These are phyloP conservation scores for Dionaea muscipula DNA, from an alignment of 179 eudicot species.

Conservation along the genomic window DNA sequence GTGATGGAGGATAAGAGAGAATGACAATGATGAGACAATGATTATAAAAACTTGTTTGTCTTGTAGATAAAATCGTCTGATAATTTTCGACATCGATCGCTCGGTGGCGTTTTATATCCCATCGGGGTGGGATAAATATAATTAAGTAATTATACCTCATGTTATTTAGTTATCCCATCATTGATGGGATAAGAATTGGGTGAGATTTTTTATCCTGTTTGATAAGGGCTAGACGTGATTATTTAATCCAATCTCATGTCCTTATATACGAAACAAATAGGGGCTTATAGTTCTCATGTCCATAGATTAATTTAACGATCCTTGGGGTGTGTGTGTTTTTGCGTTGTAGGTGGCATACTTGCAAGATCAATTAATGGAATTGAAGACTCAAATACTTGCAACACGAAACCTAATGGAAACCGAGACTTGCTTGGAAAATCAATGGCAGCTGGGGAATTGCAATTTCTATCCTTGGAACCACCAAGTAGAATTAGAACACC, in stretches of 20 bases:
- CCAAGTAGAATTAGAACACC: no score
- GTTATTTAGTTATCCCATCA: no score
- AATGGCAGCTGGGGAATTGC: constrained; percentile 14
- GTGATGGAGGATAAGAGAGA: background rate
- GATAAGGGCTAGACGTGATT: no score
- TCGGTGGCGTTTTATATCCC: no score
- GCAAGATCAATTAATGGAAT: constrained; percentile 81
- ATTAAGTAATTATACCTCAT: no score
- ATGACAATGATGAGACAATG: background rate
- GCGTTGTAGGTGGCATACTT: constrained; percentile 56
- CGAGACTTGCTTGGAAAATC: constrained; percentile 7
- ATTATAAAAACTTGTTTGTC: background rate
- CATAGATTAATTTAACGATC: background rate
- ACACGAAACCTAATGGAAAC: constrained; percentile 32
- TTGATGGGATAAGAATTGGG: no score
- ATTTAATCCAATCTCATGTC: no score
- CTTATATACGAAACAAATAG: no score
- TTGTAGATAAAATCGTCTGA: background rate
- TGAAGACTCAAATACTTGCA: constrained; percentile 37
- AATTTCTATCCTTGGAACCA: constrained; percentile 6
- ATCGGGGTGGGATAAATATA: no score
- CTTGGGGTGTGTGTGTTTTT: background rate
- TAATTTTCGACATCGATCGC: background rate
- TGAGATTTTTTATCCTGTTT: no score
- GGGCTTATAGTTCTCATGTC: no score